phyloP scores from a whole-genome alignment of 345 rosid genomes.

The Bretschneidera sinensis region DNA sequence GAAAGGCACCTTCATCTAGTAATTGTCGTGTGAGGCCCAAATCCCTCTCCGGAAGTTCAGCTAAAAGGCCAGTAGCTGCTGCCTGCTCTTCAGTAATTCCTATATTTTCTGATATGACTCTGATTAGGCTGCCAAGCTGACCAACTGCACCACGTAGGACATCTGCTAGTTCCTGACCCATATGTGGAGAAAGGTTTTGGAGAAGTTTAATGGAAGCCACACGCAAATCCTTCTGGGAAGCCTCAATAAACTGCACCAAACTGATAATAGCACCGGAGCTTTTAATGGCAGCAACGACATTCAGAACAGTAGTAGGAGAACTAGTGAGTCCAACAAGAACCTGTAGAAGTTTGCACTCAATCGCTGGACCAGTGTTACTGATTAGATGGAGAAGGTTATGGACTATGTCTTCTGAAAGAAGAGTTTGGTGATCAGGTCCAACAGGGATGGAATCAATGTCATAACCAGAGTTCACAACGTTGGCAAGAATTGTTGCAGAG shows the following conservation, averaged over 20 bases:
- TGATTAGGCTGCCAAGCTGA: slow-evolving; percentile 71
- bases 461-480: slow-evolving; percentile 68
- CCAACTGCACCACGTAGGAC: slow-evolving; percentile 73
- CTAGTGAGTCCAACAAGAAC: slow-evolving; percentile 94
- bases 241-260: slow-evolving; percentile 94
- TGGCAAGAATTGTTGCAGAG: slow-evolving; percentile 89
- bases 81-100: slow-evolving; percentile 89
- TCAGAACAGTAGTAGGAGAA: slow-evolving; percentile 55
- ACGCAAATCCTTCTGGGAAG: slow-evolving; percentile 72
- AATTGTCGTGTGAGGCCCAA: slow-evolving; percentile 79
- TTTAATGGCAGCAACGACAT: slow-evolving; percentile 77
- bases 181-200: slow-evolving; percentile 70
- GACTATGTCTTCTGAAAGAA: slow-evolving; percentile 77
- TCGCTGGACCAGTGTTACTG: slow-evolving; percentile 95
- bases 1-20: slow-evolving; percentile 74
- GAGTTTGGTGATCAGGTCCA: slow-evolving; percentile 68
- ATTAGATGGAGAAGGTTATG: slow-evolving; percentile 78
- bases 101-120: slow-evolving; percentile 59
- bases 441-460: slow-evolving; percentile 65
- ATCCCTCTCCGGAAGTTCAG: slow-evolving; percentile 95
- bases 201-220: slow-evolving; percentile 81
- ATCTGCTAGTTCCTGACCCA: slow-evolving; percentile 84
- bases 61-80: slow-evolving; percentile 81
- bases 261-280: slow-evolving; percentile 90
- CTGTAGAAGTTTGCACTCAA: slow-evolving; percentile 87